phyloP scores from a whole-genome alignment of 768 basidiomycete species.

The Pisolithus orientalis region DNA sequence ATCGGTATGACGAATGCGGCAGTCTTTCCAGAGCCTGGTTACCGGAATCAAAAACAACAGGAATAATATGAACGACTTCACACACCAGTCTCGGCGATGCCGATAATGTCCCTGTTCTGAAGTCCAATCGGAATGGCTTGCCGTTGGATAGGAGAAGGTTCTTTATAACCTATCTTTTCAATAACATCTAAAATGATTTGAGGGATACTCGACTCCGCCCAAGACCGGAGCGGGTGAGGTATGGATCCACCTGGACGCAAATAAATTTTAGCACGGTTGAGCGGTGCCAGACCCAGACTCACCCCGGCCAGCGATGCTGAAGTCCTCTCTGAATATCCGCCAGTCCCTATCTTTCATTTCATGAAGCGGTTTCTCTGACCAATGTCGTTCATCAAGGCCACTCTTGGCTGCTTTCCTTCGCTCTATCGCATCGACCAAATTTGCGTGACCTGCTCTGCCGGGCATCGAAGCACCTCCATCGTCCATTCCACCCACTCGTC shows the following conservation, averaged over 20 bases:
- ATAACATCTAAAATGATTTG: conserved; percentile 73
- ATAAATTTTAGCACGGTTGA: conserved; percentile 1
- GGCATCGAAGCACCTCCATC: conserved; percentile 47
- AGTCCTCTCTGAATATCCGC: conserved; percentile 99
- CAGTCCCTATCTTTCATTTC: conserved; percentile 98
- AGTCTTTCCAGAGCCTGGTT: conserved; percentile 92
- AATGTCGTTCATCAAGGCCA: conserved; percentile 91
- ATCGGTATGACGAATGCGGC: conserved; percentile 98
- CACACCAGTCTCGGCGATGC: conserved; percentile 95
- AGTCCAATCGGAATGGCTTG: conserved; percentile 99
- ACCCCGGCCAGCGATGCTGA: conserved; percentile 92
- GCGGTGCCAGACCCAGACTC: conserved; percentile 1
- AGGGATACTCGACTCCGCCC: conserved; percentile 86
- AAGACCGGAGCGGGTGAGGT: conserved; percentile 88
- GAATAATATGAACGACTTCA: conserved; percentile 1
- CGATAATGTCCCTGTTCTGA: conserved; percentile 94
- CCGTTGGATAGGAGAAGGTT: conserved; percentile 93
- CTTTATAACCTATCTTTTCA: conserved; percentile 91
- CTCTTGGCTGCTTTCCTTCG: conserved; percentile 72
- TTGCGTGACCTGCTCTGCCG: conserved; percentile 35
- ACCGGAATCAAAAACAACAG: conserved; percentile 1
- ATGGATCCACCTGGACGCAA: conserved; percentile 71
- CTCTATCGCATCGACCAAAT: conserved; percentile 79
- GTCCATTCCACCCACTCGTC: conserved; percentile 82
- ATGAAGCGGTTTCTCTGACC: conserved; percentile 87